These are phyloP conservation scores for Zymoseptoria ardabiliae DNA, from an alignment of 2,329 filamentous ascomycete genomes.

Conservation along the genomic window DNA sequence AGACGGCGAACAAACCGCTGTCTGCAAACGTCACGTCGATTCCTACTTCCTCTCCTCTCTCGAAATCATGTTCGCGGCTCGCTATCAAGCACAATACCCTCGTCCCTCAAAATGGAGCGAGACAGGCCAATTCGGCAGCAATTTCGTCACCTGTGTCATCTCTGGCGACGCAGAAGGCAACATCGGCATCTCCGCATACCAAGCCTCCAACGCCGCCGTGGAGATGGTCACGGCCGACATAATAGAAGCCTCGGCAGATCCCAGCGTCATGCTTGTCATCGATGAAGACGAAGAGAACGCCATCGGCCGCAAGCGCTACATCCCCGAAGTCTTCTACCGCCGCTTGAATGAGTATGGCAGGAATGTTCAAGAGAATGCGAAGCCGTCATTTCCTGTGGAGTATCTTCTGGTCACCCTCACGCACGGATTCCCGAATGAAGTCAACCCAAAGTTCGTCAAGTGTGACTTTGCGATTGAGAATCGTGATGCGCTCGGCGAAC, in stretches of 20 bases:
- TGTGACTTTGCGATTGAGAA: conserved; percentile 83
- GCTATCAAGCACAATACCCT: conserved; percentile 79
- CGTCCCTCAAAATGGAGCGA: conserved; percentile 96
- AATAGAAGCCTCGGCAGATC: conserved; percentile 89
- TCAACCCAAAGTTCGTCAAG: conserved; percentile 68
- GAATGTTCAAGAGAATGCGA: conserved; percentile 94
- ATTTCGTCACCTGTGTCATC: conserved; percentile 93
- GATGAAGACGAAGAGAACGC: conserved; percentile 73
- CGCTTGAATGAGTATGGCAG: conserved; percentile 93
- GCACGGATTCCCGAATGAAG: conserved; percentile 70
- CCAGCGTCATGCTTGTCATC: conserved; percentile 87
- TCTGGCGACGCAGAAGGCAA: conserved; percentile 86
- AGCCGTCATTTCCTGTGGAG: conserved; percentile 91
- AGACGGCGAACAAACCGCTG: conserved; percentile 69
- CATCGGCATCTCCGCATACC: conserved; percentile 85
- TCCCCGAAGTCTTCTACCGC: conserved; percentile 95
- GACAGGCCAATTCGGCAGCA: conserved; percentile 85
- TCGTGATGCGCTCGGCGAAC: conserved; percentile 75
- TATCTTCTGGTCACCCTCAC: conserved; percentile 94
- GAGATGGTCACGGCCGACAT: conserved; percentile 97
- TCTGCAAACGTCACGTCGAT: conserved; percentile 93
- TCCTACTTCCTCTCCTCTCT: conserved; percentile 91
- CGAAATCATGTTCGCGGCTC: conserved; percentile 81
- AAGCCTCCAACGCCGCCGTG: conserved; percentile 89
- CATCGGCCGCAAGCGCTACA: conserved; percentile 67